A percentile compares a stretch with the other conserved stretches of the same genome.
phyloP scores from a whole-genome alignment of 129 eudicot species.

The Silybum marianum region DNA sequence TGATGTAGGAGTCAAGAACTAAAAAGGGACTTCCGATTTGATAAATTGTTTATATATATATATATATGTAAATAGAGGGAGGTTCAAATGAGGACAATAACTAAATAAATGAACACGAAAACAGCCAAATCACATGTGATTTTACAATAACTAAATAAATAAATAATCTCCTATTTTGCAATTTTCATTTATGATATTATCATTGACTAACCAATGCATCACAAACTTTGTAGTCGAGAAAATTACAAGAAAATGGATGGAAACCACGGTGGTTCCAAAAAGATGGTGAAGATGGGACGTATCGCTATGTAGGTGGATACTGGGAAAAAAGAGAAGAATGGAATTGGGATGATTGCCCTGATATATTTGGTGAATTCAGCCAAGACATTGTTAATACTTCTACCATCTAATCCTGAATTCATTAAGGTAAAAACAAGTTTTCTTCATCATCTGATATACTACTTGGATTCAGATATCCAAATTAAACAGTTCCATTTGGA shows the following conservation, averaged over 20 bases:
- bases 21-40: not conserved
- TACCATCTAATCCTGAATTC: constrained; percentile 46
- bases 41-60: not conserved
- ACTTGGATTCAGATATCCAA: not conserved
- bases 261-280: constrained; percentile 71
- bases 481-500: not conserved
- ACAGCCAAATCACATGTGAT: too few species aligned
- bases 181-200: not conserved
- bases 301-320: constrained; percentile 64
- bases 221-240: constrained; percentile 59
- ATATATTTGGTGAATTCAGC: constrained; percentile 66
- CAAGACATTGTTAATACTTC: constrained; percentile 46
- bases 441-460: not conserved
- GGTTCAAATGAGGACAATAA: too few species aligned
- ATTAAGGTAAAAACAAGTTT: constrained; percentile 25
- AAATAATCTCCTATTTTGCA: not conserved
- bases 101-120: too few species aligned
- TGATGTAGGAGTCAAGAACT: not conserved
- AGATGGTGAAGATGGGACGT: constrained; percentile 65
- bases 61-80: too few species aligned
- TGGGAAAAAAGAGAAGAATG: constrained; percentile 74
- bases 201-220: constrained; percentile 8
- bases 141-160: too few species aligned
- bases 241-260: constrained; percentile 91
- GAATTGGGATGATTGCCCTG: constrained; percentile 74